Conservation (phyloP, 1,284 basidiomycete species). For the Afroboletus lepidellus region DNA sequence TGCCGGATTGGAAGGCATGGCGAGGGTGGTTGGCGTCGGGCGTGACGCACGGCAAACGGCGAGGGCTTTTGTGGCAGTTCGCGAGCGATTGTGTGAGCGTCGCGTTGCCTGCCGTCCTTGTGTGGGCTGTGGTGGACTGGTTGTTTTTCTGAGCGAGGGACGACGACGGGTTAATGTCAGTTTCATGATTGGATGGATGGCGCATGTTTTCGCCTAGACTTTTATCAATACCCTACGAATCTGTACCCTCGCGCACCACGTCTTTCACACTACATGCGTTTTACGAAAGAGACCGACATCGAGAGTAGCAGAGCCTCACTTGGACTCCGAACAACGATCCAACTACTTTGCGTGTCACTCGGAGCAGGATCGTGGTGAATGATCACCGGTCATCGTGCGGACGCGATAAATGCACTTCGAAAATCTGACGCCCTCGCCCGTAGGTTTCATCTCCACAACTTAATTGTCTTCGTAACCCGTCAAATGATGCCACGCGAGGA, state of each 20-base stretch:
- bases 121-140: slow-evolving; percentile 29
- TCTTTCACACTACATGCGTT: background rate
- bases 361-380: background rate
- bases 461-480: background rate
- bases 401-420: background rate
- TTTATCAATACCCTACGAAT: background rate
- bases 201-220: background rate
- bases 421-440: background rate
- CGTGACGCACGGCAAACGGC: background rate
- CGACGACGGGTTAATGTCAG: background rate
- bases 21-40: slow-evolving; percentile 1
- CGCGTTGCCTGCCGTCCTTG: slow-evolving; percentile 28
- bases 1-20: slow-evolving; percentile 31
- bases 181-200: background rate
- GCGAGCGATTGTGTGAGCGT: slow-evolving; percentile 25
- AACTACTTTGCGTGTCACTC: background rate
- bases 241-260: background rate
- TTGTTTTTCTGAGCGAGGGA: slow-evolving; percentile 23
- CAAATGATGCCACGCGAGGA: background rate
- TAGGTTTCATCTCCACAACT: background rate
- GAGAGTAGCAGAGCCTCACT: no score
- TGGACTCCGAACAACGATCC: background rate
- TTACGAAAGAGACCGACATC: background rate
- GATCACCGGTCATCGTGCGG: background rate
- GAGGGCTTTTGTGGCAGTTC: slow-evolving; percentile 26